Conservation (phyloP, 805 yeast genomes). For the Saturnispora silvae region DNA sequence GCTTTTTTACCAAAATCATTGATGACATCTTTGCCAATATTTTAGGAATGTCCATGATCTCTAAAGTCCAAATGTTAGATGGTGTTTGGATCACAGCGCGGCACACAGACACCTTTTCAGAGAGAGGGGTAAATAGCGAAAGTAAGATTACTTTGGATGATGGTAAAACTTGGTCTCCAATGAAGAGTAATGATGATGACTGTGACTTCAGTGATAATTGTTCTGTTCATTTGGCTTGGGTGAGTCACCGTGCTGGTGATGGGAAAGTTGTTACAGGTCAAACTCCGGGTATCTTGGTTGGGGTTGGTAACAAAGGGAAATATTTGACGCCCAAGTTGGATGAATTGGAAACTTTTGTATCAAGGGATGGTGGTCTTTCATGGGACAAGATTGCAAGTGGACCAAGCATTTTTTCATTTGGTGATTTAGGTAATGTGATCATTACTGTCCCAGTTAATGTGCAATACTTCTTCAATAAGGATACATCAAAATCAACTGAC, state of each 20-base stretch:
- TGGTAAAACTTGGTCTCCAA: slow-evolving; percentile 43
- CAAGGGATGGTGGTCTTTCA: slow-evolving; percentile 68
- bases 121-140: slow-evolving; percentile 13
- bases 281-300: slow-evolving; percentile 46
- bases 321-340: slow-evolving; percentile 25
- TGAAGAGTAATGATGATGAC: slow-evolving; percentile 35
- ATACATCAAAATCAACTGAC: slow-evolving; percentile 25
- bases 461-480: slow-evolving; percentile 11
- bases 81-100: slow-evolving; percentile 48
- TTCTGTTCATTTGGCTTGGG: slow-evolving; percentile 32
- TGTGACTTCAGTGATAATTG: slow-evolving; percentile 39
- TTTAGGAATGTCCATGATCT: slow-evolving; percentile 31
- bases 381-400: slow-evolving; percentile 51
- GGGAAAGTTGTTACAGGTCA: slow-evolving; percentile 39
- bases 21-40: slow-evolving; percentile 29
- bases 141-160: slow-evolving; percentile 39
- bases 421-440: slow-evolving; percentile 70
- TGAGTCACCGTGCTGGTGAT: slow-evolving; percentile 29
- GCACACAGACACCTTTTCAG: slow-evolving; percentile 14
- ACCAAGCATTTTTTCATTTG: slow-evolving; percentile 48
- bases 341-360: slow-evolving; percentile 39
- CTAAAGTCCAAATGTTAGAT: slow-evolving; percentile 41
- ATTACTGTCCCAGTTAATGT: slow-evolving; percentile 40
- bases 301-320: slow-evolving; percentile 77
- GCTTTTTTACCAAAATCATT: slow-evolving; percentile 35